Base-by-base conservation (phyloP, 352 stramenopile species). In the Pythium scleroteichum region DNA sequence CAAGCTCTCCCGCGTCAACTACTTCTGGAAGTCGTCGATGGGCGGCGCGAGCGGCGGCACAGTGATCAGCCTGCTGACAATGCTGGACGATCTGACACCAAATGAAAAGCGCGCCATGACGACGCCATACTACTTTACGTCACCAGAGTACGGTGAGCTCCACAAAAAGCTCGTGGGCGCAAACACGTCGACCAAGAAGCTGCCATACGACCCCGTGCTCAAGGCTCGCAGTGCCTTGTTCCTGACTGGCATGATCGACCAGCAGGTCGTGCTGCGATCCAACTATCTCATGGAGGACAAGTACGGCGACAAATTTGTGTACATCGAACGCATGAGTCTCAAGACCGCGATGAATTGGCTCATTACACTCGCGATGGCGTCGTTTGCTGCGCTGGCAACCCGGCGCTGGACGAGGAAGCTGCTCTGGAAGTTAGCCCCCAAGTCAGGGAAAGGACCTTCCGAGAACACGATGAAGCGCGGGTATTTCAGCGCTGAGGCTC, bases 401-500 rank as follows among this genome's bases (percentile, higher is more conserved):
- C 81, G 91, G 33, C 46, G 70, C 27, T 78, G 66, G 67, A 95
- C 85, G 20, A 69, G 79, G 8, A 62, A 71, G 40, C 53, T 97
- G 9, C 47, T 96, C 46, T 87, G 86, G 47, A 74, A 73, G 27
- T 26, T 95, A 27, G 67, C 91, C 8, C 85, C 85, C 20, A 64
- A 81, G 59, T 85, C 90, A 27, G 90, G 91, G 17, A 46, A 94
- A 57, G 93, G 92, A 7, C 91, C 93, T 17, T 87, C 73, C 17
- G 77, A 93, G 40, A 62, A 90, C 48, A 52, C 75, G 16, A 96
- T 97, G 87, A 66, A 82, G 35, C 71, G 90, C 10, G 91, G 88
- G 29, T 89, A 83, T 53, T 83, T 96, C 20, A 66, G 79, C 51
- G 64, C 90, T 1, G 67, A 85, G 48, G 64, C 66, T 2, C 65